Evolutionary conservation across 2,329 filamentous ascomycete species (phyloP), one percentile per base, ranked within the genome.

Genomic region (Biscogniauxia mediterranea): DNA sequence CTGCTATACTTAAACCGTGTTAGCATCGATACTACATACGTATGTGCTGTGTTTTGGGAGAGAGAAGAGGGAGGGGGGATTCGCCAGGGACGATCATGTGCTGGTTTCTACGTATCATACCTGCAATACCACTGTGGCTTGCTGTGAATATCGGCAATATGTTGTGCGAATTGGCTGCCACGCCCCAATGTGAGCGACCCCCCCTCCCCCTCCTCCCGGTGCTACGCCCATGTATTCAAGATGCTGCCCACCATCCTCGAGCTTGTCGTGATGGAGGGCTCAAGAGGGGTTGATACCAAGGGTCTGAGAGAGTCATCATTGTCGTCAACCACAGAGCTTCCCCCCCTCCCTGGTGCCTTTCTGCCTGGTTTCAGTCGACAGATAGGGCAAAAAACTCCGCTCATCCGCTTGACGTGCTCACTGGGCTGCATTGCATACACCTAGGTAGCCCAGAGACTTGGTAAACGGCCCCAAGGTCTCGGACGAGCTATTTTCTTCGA

Each of bases 201-300:
- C 62, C 64, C 62, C 57, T 61, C 57, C 58, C 56, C 61, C 61
- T 49, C 50, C 59, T 21, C 15, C 51, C 28, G 54, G 49, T 6
- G 58, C 38, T 53, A 60, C 58, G 46, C 62, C 60, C 61, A 55
- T 58, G 38, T 60, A 61, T 8, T 64, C 62, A 65, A 59, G 64
- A 59, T 65, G 64, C 63, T 66, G 63, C 63, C 64, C 63, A 65
- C 64, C 64, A 63, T 32, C 55, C 58, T 62, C 58, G 19, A n/a
- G 23, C 52, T 49, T 32, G 7, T 62, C 26, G 28, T 62, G 53
- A 61, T 65, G 63, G 59, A 54, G 57, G 62, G 59, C 58, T 61
- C n/a, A 57, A 59, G 59, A 65, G 58, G 56, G 60, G 59, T 61
- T 20, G 60, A 57, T 50, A 46, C 38, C 38, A 46, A n/a, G 38